Base-by-base conservation (phyloP, 495 filamentous ascomycete genomes). In the Glarea lozoyensis region DNA sequence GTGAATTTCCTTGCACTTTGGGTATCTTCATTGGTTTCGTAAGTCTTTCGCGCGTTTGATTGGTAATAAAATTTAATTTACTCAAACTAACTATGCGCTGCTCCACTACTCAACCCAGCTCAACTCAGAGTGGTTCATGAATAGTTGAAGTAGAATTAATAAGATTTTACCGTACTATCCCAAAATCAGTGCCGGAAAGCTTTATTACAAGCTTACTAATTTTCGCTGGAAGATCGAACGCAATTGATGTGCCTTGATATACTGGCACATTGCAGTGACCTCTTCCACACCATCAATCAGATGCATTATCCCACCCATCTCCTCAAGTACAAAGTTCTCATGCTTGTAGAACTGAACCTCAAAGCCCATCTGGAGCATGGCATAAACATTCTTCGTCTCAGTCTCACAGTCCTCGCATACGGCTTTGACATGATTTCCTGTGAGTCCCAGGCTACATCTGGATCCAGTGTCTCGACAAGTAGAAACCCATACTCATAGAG, bases 341-440 rank as follows among this genome's bases (percentile, higher is more conserved):
- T 35, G 15, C 32, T 35, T 35, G 15, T 35, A 35, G 15, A 35
- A 35, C 15, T 35, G 9, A 9, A 35, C 17, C 15, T 35, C 32
- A 15, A 35, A 16, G 9, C 32, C 32, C 10, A 35, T 35, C 15
- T 35, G 32, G 5, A 35, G 32, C 32, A 35, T 10, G 9, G 9
- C 32, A 35, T 35, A 35, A 35, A 16, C 15, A 15, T 35, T 35
- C 32, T 35, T 35, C 32, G 32, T 10, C 6, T 35, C 32, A 16
- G 10, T 35, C 9, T 16, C 32, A 16, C 15, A 10, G 17, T 15
- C 15, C 7, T 6, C 9, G 32, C 32, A 35, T 5, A 35, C 32
- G 6, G 9, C 5, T 6, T 35, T 9, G 9, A 10, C 7, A n/a
- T 29, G 7, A 29, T 29, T 15, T 6, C 32, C 6, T 16, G 17